Base-by-base conservation (phyloP, 192 early-diverging fungal species). In the Dispira parvispora region DNA sequence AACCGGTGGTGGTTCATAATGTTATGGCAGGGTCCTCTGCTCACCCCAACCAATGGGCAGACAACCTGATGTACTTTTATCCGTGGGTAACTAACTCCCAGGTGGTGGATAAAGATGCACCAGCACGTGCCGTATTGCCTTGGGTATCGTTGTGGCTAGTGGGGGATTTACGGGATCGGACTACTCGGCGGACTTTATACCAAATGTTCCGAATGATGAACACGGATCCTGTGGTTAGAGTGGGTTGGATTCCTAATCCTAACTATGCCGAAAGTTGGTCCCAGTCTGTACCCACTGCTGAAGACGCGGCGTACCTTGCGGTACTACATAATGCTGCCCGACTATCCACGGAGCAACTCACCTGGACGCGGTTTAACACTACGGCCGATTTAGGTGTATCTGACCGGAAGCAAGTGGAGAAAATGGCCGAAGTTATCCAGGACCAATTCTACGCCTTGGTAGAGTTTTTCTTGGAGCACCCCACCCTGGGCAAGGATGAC, bases 1-100 rank as follows among this genome's bases (percentile, higher is more conserved):
- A 68, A 2, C 74, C 75, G 18, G 50, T 81, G 20, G 67, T 67
- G 21, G 63, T 78, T 12, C 61, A 73, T 0, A 69, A 73, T 43
- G 61, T 80, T 27, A 69, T 52, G 62, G 73, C 55, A 1, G 18
- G 27, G 4, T 28, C 26, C 9, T 16, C 26, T 18, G 18, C 26
- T 38, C 14, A 16, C n/a, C 16, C 3, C 0, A 20, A 13, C 16
- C 43, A 61, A 12, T 61, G 58, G 58, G 28, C n/a, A 20, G 16
- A 43, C 23, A 8, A n/a, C 6, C 11, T 61, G 28, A 8, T 21
- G 6, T 61, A 61, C 43, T 44, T 61, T 14, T 61, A 61, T 25
- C 58, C 58, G 43, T 25, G 43, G 43, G 55, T 26, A 18, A n/a
- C 55, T 26, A 9, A 8, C 18, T 0, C 10, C 21, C 47, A 38